Base-by-base conservation (phyloP, 2,329 filamentous ascomycete genomes). In the Thielaviopsis ethacetica region DNA sequence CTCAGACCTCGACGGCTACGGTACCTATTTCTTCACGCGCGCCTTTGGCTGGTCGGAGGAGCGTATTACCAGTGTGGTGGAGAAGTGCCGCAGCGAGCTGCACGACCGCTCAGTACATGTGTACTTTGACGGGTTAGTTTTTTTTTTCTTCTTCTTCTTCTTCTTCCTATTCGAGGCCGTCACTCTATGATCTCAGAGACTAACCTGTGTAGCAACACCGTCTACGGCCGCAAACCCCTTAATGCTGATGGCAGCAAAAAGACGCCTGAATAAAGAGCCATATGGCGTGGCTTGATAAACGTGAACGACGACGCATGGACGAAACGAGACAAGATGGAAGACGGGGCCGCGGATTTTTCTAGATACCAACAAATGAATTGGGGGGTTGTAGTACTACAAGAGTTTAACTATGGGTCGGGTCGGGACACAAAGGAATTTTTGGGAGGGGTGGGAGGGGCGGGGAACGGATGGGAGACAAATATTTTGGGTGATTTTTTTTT, bases 101-200 rank as follows among this genome's bases (percentile, higher is more conserved):
- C 67, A 61, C 50, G 65, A 73, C 34, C 68, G 64, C 22, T 59
- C 61, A 0, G 67, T 71, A 6, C 72, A 74, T 50, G 66, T 66
- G 0, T 73, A 69, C 63, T 72, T 71, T 67, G 68, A 70, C 10
- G 66, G 72, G 69, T 73, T 61, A 67, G 70, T 63, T 24, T 21
- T 55, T 12, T 56, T 27, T 10, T 21, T 6, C 27, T 21, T 10
- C 15, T 52, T 12, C n/a, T n/a, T n/a, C n/a, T n/a, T n/a, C n/a
- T n/a, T 49, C 21, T 21, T 10, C 12, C n/a, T n/a, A n/a, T n/a
- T n/a, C n/a, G n/a, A n/a, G 21, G 34, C 6, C 19, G 19, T 15
- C 15, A 22, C n/a, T n/a, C n/a, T n/a, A n/a, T n/a, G n/a, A n/a
- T n/a, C 24, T 24, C 30, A 55, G 34, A 47, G n/a, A 12, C 38